A percentile compares a stretch with the other conserved stretches of the same genome.
These are phyloP conservation scores for Daldinia vernicosa DNA, from an alignment of 495 filamentous ascomycete species.

Conservation along the genomic window DNA sequence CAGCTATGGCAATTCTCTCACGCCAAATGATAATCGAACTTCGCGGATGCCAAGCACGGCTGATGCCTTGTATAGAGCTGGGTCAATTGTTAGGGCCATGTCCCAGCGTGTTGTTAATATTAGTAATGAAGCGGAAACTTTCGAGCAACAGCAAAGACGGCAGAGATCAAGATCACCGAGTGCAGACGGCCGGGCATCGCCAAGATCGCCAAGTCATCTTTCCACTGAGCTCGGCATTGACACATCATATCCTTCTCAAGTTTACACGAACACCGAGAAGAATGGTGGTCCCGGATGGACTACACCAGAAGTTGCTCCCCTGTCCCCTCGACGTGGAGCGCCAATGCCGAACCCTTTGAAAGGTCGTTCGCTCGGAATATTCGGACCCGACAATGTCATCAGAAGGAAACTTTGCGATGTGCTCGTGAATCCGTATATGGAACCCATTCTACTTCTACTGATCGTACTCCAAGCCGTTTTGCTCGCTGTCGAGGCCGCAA, in stretches of 20 bases:
- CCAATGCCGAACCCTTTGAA: conserved; percentile 80
- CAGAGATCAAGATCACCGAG: conserved; percentile 67
- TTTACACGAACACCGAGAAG: conserved; percentile 58
- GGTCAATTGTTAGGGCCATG: conserved; percentile 94
- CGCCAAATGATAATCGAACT: conserved; percentile 54
- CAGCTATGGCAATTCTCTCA: conserved; percentile 59
- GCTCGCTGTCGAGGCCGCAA: conserved; percentile 80
- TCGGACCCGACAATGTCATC: conserved; percentile 78
- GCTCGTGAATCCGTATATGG: conserved; percentile 86
- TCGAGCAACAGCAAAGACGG: conserved; percentile 70
- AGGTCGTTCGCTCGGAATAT: conserved; percentile 86
- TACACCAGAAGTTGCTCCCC: conserved; percentile 34
- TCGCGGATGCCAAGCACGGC: conserved; percentile 68
- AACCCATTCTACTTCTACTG: conserved; percentile 85
- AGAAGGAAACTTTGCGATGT: conserved; percentile 82
- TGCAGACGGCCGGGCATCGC: conserved; percentile 48
- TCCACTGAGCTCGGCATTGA: conserved; percentile 63
- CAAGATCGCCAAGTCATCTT: conserved; percentile 43
- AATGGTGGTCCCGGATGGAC: conserved; percentile 52
- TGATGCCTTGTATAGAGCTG: conserved; percentile 76
- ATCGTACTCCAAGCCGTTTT: conserved; percentile 90
- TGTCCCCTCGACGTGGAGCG: conserved; percentile 48
- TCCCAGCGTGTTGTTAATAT: conserved; percentile 97
- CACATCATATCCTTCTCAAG: conserved; percentile 58
- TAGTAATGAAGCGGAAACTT: conserved; percentile 80